Evolutionary conservation across 2,329 filamentous ascomycete genomes (phyloP).

Genomic region (Arthrobotrys sphaeroides): DNA sequence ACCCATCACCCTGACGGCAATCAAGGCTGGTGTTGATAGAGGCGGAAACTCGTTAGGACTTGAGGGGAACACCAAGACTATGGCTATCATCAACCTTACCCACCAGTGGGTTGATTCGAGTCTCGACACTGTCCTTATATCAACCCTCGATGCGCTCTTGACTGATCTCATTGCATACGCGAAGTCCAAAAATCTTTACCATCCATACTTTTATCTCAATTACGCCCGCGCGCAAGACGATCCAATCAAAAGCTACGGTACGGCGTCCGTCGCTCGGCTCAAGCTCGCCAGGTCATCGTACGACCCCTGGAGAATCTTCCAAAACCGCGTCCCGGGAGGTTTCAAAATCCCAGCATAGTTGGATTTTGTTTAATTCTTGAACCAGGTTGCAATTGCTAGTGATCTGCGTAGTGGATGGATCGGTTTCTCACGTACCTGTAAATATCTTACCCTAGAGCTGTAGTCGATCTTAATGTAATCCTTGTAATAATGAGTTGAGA

Average conservation of each 20-base stretch:
- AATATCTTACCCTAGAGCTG: not conserved
- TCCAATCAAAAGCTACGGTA: slow-evolving; percentile 59
- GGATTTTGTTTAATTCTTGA: not conserved
- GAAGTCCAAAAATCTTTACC: slow-evolving; percentile 54
- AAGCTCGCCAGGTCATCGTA: slow-evolving; percentile 58
- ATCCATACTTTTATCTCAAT: slow-evolving; percentile 60
- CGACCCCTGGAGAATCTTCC: slow-evolving; percentile 59
- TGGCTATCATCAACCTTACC: slow-evolving; percentile 46
- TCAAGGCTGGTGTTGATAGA: slow-evolving; percentile 56
- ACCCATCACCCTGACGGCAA: slow-evolving; percentile 59
- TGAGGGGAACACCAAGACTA: slow-evolving; percentile 41
- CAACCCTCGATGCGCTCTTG: slow-evolving; percentile 49
- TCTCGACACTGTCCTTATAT: slow-evolving; percentile 54
- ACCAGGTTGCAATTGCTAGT: too few relatives aligned
- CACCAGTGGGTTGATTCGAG: slow-evolving; percentile 54
- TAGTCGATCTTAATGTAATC: slow-evolving; percentile 8
- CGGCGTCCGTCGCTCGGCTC: slow-evolving; percentile 57
- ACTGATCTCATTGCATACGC: slow-evolving; percentile 55
- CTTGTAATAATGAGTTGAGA: not conserved
- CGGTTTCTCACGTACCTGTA: not conserved
- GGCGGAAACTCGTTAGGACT: slow-evolving; percentile 60
- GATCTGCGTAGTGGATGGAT: not conserved
- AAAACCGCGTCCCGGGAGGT: slow-evolving; percentile 59
- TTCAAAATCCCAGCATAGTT: slow-evolving; percentile 57
- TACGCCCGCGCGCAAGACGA: slow-evolving; percentile 59